Conservation (phyloP, 1,284 basidiomycete genomes). For the Anthracocystis panici-leucophaei region DNA sequence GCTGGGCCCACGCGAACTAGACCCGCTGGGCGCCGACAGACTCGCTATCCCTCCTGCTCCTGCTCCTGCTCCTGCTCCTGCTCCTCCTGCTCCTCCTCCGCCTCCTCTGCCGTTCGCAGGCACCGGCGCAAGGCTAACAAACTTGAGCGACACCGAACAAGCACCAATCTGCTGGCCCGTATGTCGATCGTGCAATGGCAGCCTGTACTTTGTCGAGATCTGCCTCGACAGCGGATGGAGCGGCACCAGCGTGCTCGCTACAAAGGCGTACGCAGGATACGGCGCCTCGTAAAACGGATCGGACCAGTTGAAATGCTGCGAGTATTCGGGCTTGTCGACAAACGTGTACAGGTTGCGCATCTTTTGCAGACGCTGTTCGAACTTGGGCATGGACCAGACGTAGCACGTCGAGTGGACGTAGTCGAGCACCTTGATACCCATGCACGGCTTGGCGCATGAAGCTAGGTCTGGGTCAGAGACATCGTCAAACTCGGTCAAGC, state of each 20-base stretch:
- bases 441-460: slow-evolving; percentile 74
- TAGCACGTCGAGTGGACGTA: slow-evolving; percentile 54
- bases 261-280: slow-evolving; percentile 75
- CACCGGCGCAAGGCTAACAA: slow-evolving; percentile 54
- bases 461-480: slow-evolving; percentile 61
- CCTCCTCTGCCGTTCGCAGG: slow-evolving; percentile 6
- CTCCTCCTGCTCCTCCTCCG: not conserved
- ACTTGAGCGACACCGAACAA: slow-evolving; percentile 58
- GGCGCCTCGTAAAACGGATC: slow-evolving; percentile 83
- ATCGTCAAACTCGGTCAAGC: slow-evolving; percentile 88
- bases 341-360: slow-evolving; percentile 96
- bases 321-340: slow-evolving; percentile 85
- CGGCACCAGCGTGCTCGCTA: slow-evolving; percentile 85
- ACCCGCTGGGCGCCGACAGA: slow-evolving; percentile 28
- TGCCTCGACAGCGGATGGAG: slow-evolving; percentile 83
- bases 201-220: slow-evolving; percentile 57
- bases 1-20: slow-evolving; percentile 19
- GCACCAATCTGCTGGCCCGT: slow-evolving; percentile 37
- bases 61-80: slow-evolving; percentile 2
- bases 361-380: slow-evolving; percentile 86
- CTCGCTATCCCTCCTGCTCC: slow-evolving; percentile 4
- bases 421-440: slow-evolving; percentile 85
- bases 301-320: slow-evolving; percentile 85
- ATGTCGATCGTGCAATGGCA: slow-evolving; percentile 52
- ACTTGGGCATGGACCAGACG: slow-evolving; percentile 85